Evolutionary conservation across 1,139 yeast genomes (phyloP).

Genomic region (Yamadazyma diospyri): DNA sequence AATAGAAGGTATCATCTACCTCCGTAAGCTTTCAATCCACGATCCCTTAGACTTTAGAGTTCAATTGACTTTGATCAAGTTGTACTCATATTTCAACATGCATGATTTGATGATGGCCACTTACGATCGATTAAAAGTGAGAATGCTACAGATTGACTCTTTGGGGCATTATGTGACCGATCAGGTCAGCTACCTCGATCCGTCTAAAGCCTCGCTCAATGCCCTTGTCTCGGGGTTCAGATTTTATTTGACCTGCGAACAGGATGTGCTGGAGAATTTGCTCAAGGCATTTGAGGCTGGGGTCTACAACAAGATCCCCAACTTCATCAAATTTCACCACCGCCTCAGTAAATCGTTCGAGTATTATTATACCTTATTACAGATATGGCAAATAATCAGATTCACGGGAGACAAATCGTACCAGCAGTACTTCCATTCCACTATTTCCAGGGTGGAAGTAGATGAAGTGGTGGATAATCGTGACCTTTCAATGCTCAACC

Average conservation of each 20-base stretch:
- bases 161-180: constrained; percentile 56
- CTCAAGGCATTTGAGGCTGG: constrained; percentile 50
- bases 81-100: constrained; percentile 48
- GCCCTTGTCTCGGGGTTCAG: constrained; percentile 29
- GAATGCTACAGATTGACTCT: constrained; percentile 78
- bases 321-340: constrained; percentile 52
- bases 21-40: constrained; percentile 44
- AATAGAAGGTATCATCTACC: constrained; percentile 22
- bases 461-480: constrained; percentile 39
- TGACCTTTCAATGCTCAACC: constrained; percentile 46
- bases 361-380: constrained; percentile 29
- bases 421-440: constrained; percentile 23
- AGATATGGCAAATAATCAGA: constrained; percentile 34
- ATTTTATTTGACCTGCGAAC: constrained; percentile 50
- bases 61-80: constrained; percentile 65
- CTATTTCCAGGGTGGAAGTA: constrained; percentile 9
- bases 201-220: constrained; percentile 24
- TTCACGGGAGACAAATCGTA: constrained; percentile 34
- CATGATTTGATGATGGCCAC: constrained; percentile 54
- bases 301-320: constrained; percentile 58
- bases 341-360: constrained; percentile 39
- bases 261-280: constrained; percentile 48
- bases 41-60: constrained; percentile 68
- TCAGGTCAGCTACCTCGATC: constrained; percentile 21
- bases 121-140: constrained; percentile 56